phyloP scores from a whole-genome alignment of 164 flowering plant genomes.

The Dillenia turbinata region DNA sequence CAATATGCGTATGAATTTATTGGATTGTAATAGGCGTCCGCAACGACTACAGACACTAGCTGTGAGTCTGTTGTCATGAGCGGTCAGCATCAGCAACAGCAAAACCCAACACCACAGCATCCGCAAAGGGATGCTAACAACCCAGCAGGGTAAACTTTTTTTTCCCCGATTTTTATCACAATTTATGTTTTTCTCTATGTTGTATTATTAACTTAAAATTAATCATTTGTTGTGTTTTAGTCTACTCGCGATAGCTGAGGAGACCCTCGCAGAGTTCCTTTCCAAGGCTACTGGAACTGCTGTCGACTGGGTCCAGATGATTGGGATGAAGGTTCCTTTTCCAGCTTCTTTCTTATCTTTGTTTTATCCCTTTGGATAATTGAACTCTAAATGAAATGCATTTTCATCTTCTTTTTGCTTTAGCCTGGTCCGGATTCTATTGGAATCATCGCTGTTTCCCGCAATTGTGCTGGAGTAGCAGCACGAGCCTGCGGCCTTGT shows the following conservation, averaged over 20 bases:
- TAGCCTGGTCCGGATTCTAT: slow-evolving; percentile 99
- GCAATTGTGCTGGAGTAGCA: slow-evolving; percentile 78
- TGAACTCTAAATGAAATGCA: not conserved
- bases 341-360: not conserved
- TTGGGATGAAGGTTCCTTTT: slow-evolving; percentile 89
- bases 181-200: not conserved
- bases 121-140: slow-evolving; percentile 70
- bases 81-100: slow-evolving; percentile 73
- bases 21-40: slow-evolving; percentile 37
- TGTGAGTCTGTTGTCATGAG: slow-evolving; percentile 84
- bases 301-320: slow-evolving; percentile 98
- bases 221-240: slow-evolving; percentile 18
- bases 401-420: slow-evolving; percentile 3
- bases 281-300: slow-evolving; percentile 97
- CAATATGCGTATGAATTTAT: not conserved
- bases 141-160: slow-evolving; percentile 72
- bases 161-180: not conserved
- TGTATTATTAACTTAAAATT: not conserved
- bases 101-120: slow-evolving; percentile 73
- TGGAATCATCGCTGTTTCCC: slow-evolving; percentile 91
- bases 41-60: slow-evolving; percentile 71
- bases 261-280: slow-evolving; percentile 96
- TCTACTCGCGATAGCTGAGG: slow-evolving; percentile 85
- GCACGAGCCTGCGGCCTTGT: slow-evolving; percentile 96
- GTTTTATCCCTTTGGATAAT: not conserved